Conservation (phyloP, 108 stramenopile genomes). For the Pseudonitzschia multiseries region DNA sequence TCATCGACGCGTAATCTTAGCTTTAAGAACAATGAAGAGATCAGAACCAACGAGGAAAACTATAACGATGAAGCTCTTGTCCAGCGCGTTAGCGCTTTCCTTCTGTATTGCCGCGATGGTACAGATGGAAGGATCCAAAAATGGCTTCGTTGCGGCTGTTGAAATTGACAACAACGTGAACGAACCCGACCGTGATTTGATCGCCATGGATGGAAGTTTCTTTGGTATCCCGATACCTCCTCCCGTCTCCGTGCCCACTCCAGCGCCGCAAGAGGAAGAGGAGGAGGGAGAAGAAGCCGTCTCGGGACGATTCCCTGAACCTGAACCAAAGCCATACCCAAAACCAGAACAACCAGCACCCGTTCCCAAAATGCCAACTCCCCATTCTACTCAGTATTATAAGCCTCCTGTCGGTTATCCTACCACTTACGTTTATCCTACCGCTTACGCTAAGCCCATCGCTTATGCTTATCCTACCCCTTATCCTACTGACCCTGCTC, state of each 20-base stretch:
- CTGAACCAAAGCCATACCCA: too few species aligned
- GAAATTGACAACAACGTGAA: not conserved
- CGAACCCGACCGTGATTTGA: not conserved
- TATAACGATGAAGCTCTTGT: not conserved
- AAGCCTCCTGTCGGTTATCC: too few species aligned
- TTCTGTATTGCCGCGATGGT: not conserved
- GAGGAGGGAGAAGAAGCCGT: not conserved
- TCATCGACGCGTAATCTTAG: too few species aligned
- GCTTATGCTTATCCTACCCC: too few species aligned
- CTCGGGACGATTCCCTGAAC: not conserved
- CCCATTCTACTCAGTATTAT: too few species aligned
- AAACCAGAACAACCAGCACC: too few species aligned
- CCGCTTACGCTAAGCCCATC: too few species aligned
- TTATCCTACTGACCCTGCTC: not conserved
- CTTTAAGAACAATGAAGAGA: too few species aligned
- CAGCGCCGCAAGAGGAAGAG: not conserved
- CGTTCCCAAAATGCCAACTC: not conserved
- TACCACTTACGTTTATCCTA: too few species aligned
- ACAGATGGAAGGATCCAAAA: not conserved
- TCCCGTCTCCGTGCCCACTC: not conserved
- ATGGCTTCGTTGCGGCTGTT: not conserved
- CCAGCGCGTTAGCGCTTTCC: not conserved
- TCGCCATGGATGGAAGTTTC: not conserved
- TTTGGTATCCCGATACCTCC: not conserved
- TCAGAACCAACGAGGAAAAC: too few species aligned